A percentile compares a stretch with the other conserved stretches of the same genome.
phyloP scores from a whole-genome alignment of 768 basidiomycete species.

The Lactifluus piperatus region DNA sequence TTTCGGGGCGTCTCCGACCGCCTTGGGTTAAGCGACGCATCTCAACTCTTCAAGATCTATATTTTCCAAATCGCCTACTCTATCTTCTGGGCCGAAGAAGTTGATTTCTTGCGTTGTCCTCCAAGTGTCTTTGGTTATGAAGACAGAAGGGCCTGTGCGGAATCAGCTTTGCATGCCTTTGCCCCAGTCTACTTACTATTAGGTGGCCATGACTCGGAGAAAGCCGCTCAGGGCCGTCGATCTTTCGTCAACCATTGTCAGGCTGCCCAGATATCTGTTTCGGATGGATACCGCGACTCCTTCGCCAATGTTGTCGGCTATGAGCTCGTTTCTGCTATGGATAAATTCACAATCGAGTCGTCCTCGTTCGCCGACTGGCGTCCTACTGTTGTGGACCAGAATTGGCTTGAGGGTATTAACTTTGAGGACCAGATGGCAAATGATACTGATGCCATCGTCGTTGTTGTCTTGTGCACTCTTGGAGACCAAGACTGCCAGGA shows the following conservation, averaged over 20 bases:
- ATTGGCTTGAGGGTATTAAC: slow-evolving; percentile 26
- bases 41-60: slow-evolving; percentile 68
- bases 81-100: slow-evolving; percentile 39
- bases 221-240: slow-evolving; percentile 31
- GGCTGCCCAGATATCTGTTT: slow-evolving; percentile 38
- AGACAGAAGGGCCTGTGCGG: slow-evolving; percentile 56
- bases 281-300: slow-evolving; percentile 49
- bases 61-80: slow-evolving; percentile 68
- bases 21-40: slow-evolving; percentile 53
- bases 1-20: slow-evolving; percentile 53
- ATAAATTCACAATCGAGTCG: slow-evolving; percentile 22
- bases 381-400: slow-evolving; percentile 25
- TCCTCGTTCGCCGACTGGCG: not conserved
- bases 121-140: slow-evolving; percentile 69
- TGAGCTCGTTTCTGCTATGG: slow-evolving; percentile 42
- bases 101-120: slow-evolving; percentile 52
- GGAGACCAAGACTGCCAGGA: slow-evolving; percentile 62
- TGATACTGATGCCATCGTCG: slow-evolving; percentile 48
- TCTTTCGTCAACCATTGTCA: slow-evolving; percentile 58
- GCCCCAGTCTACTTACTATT: slow-evolving; percentile 58
- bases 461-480: slow-evolving; percentile 51
- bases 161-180: slow-evolving; percentile 56
- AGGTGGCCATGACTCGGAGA: slow-evolving; percentile 26
- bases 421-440: slow-evolving; percentile 32
- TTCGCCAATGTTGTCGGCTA: slow-evolving; percentile 65